Evolutionary conservation across 139 green algal genomes (phyloP).

Genomic region (Chlorella sorokiniana): DNA sequence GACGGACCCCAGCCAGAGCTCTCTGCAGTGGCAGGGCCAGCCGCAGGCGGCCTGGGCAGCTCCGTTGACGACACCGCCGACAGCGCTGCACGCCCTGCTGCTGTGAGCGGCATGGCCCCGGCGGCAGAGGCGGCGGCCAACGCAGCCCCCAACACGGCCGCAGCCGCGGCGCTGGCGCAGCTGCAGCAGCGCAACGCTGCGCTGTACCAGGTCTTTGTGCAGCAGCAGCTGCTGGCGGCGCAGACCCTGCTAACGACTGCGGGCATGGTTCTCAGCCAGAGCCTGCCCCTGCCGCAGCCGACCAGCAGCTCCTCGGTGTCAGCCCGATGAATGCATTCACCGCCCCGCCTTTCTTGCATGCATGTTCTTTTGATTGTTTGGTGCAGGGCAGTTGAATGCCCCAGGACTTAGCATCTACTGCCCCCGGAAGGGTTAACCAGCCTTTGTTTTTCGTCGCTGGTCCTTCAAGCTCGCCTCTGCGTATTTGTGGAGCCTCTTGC

Average conservation of each 20-base stretch:
- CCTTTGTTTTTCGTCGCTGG: too few species aligned
- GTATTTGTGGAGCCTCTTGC: too few species aligned
- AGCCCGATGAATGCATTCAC: background rate
- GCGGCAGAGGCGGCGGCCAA: background rate
- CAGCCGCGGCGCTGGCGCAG: background rate
- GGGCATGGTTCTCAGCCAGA: background rate
- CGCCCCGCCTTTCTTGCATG: too few species aligned
- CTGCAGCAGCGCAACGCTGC: constrained; percentile 19
- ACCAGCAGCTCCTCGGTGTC: background rate
- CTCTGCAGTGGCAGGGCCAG: background rate
- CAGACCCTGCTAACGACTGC: constrained; percentile 6
- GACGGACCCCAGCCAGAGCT: too few species aligned
- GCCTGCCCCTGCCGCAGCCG: background rate
- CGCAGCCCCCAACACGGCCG: background rate
- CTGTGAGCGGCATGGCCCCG: background rate
- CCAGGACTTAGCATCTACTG: too few species aligned
- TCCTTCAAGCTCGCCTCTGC: too few species aligned
- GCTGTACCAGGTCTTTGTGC: constrained; percentile 18
- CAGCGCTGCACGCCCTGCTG: background rate
- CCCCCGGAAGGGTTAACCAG: too few species aligned
- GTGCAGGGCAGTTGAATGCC: too few species aligned
- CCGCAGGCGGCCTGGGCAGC: background rate
- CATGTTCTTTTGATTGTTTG: too few species aligned
- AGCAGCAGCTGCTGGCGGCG: constrained; percentile 35
- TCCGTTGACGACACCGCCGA: background rate